These are phyloP conservation scores for Castanopsis chinensis DNA, from an alignment of 306 rosid genomes.

Conservation along the genomic window DNA sequence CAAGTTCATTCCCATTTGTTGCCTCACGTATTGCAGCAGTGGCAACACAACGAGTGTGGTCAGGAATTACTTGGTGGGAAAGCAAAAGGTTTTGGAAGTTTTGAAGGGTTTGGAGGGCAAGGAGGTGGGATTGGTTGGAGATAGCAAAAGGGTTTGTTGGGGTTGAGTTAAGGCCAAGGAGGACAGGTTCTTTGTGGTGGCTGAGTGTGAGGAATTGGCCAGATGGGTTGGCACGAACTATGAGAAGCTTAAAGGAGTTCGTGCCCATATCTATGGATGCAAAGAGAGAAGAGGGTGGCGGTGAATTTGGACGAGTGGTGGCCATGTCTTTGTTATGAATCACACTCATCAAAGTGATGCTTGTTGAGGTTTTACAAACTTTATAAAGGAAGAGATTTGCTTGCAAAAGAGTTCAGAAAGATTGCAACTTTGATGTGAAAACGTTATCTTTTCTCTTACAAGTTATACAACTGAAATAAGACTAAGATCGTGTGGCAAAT, in stretches of 20 bases:
- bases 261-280: conserved; percentile 44
- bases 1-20: conserved; percentile 22
- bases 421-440: not conserved
- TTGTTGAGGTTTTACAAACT: not conserved
- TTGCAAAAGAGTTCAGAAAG: not conserved
- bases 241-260: conserved; percentile 40
- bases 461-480: no score
- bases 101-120: conserved; percentile 24
- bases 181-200: conserved; percentile 23
- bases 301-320: not conserved
- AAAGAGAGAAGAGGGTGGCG: conserved; percentile 19
- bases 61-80: conserved; percentile 1
- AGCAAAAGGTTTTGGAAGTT: conserved; percentile 16
- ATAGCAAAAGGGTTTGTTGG: conserved; percentile 19
- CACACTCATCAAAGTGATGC: not conserved
- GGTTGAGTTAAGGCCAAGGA: conserved; percentile 34
- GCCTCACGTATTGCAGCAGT: conserved; percentile 42
- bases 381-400: not conserved
- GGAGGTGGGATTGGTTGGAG: conserved; percentile 18
- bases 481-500: no score
- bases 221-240: conserved; percentile 24
- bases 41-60: conserved; percentile 35
- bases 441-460: no score
- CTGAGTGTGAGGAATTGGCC: conserved; percentile 30
- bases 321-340: conserved; percentile 13